Evolutionary conservation across 1,284 basidiomycete genomes (phyloP).

Genomic region (Rhodotorula sp.): DNA sequence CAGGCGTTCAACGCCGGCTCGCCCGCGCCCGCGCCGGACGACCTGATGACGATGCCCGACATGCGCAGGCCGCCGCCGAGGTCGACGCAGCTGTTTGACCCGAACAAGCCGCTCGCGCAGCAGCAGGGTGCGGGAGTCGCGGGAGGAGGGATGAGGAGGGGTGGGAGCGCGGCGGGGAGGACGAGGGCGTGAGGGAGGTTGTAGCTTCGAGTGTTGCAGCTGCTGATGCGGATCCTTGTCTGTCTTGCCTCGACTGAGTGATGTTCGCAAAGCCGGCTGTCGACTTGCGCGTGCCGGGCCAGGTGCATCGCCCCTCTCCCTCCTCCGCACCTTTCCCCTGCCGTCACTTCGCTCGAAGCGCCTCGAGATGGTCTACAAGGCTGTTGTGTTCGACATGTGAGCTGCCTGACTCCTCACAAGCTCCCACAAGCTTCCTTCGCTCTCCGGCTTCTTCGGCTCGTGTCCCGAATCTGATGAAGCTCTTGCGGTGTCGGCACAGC

Average conservation of each 20-base stretch:
- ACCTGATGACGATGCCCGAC: conserved; percentile 22
- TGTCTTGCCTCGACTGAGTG: background rate
- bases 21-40: background rate
- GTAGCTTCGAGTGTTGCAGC: background rate
- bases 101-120: conserved; percentile 19
- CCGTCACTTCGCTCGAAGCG: background rate
- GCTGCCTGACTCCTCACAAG: background rate
- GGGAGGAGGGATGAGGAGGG: conserved; percentile 5
- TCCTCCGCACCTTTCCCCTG: no score
- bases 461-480: background rate
- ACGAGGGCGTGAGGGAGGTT: background rate
- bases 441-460: background rate
- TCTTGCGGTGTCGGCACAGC: background rate
- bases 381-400: conserved; percentile 49
- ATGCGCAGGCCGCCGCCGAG: conserved; percentile 38
- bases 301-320: background rate
- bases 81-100: conserved; percentile 36
- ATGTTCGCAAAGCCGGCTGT: no score
- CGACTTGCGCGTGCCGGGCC: background rate
- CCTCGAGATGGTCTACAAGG: conserved; percentile 22
- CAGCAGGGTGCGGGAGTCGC: background rate
- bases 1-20: background rate
- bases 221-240: no score
- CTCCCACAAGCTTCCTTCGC: background rate
- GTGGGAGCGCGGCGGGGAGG: conserved; percentile 2